Evolutionary conservation across 164 flowering plant species (phyloP).

Genomic region (Vitis rupestris): DNA sequence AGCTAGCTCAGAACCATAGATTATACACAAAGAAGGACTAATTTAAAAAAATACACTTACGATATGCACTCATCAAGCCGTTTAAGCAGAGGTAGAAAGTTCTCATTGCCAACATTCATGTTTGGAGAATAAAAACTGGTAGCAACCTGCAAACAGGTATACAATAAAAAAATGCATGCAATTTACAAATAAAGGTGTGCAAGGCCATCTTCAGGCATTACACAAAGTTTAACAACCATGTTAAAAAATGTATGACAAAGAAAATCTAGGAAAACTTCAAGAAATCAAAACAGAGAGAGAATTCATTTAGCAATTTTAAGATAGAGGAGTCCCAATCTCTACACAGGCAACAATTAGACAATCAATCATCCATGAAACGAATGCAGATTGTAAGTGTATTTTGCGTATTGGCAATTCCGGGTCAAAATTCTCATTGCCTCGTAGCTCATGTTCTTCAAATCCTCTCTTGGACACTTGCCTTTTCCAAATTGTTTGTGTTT

Average conservation of each 20-base stretch:
- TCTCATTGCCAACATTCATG: conserved; percentile 73
- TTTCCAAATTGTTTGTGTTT: too few species aligned
- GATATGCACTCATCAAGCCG: conserved; percentile 92
- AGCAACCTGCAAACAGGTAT: conserved; percentile 60
- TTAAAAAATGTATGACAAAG: neutral
- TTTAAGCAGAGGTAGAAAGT: conserved; percentile 84
- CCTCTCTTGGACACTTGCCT: too few species aligned
- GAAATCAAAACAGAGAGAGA: neutral
- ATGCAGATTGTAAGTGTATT: too few species aligned
- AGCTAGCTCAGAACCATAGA: neutral
- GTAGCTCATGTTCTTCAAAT: too few species aligned
- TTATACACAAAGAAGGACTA: neutral
- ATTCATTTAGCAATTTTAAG: too few species aligned
- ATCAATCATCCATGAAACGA: too few species aligned
- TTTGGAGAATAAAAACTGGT: conserved; percentile 79
- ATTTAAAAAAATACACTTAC: conserved; percentile 48
- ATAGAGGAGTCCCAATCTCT: too few species aligned
- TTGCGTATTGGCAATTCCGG: too few species aligned
- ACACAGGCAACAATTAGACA: too few species aligned
- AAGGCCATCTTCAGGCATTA: neutral
- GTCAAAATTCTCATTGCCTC: too few species aligned
- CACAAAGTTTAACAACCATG: neutral
- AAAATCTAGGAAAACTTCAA: neutral
- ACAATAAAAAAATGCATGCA: conserved; percentile 6
- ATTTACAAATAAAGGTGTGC: neutral